Base-by-base conservation (phyloP, 2,329 filamentous ascomycete species). In the Xylaria sp. region DNA sequence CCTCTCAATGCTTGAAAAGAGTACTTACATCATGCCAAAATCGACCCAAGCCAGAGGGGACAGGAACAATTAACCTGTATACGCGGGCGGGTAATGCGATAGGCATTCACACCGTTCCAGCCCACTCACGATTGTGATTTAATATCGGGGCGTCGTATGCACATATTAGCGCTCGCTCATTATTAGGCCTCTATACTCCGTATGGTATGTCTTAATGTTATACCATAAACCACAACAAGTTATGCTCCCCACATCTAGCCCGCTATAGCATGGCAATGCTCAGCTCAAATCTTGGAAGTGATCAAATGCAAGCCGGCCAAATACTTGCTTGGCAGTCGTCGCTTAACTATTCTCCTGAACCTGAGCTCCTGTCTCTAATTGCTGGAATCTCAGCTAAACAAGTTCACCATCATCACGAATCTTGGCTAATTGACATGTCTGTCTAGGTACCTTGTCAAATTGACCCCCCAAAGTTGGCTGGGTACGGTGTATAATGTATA, bases 71-170 rank as follows among this genome's bases (percentile, higher is more conserved):
- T 48, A 49, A 59, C 38, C 46, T 59, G 58, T 53, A 53, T 59
- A 66, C 26, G 40, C 54, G 42, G 38, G 20, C 71, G 70, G 71
- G 66, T 72, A 66, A 61, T 66, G 46, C 60, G 36, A 62, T 65
- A 69, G 68, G 72, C 65, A 67, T 49, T 71, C 70, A 72, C 74
- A 64, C 68, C 70, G 74, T 65, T 70, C 63, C 67, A 74, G 73
- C 66, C 75, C 73, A 71, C 71, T 72, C 70, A 73, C 72, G 69
- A 72, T 64, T 73, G 67, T 70, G 68, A 73, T 68, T 76, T 76
- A 77, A 77, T 77, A 74, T 76, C 72, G 63, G 70, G 71, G 65
- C 71, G 71, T 75, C 69, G 72, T 74, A 75, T 67, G 72, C 67
- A 67, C 69, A 63, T 56, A 62, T 63, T 65, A 69, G 70, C 72